Conservation (phyloP, 441 rosid species). For the Aquilaria agallochum region DNA sequence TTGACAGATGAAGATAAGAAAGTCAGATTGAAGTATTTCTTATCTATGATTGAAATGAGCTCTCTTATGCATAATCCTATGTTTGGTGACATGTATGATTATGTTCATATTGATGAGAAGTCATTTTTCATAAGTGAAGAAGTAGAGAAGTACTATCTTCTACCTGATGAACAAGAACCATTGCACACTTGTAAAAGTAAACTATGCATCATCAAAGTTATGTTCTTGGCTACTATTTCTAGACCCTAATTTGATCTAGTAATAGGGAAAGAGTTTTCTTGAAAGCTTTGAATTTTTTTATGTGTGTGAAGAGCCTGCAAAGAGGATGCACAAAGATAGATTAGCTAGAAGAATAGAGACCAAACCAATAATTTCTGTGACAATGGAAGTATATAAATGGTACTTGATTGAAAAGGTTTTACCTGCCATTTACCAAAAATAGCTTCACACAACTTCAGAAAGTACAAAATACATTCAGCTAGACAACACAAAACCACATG, state of each 20-base stretch:
- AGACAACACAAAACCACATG: constrained; percentile 7
- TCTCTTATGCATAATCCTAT: neutral
- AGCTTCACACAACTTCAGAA: neutral
- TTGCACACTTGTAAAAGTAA: constrained; percentile 5
- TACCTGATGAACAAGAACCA: neutral
- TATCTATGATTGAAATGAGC: constrained; percentile 2
- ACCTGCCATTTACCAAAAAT: neutral
- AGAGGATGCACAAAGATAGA: neutral
- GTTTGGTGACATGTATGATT: constrained; percentile 4
- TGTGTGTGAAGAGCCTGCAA: neutral
- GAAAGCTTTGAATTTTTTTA: neutral
- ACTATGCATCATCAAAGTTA: neutral
- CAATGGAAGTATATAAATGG: neutral
- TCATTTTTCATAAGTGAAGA: neutral
- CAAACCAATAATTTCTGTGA: neutral
- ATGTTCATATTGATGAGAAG: constrained; percentile 8
- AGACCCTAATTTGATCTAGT: neutral
- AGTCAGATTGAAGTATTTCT: neutral
- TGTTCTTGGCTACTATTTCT: constrained; percentile 6
- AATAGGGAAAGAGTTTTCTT: neutral
- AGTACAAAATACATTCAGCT: neutral
- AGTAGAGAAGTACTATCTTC: neutral
- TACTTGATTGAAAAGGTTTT: constrained; percentile 1
- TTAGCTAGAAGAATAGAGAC: neutral
- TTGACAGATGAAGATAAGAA: constrained; percentile 5